Conservation (phyloP, 2,329 filamentous ascomycete species). For the Botrytis galanthina region DNA sequence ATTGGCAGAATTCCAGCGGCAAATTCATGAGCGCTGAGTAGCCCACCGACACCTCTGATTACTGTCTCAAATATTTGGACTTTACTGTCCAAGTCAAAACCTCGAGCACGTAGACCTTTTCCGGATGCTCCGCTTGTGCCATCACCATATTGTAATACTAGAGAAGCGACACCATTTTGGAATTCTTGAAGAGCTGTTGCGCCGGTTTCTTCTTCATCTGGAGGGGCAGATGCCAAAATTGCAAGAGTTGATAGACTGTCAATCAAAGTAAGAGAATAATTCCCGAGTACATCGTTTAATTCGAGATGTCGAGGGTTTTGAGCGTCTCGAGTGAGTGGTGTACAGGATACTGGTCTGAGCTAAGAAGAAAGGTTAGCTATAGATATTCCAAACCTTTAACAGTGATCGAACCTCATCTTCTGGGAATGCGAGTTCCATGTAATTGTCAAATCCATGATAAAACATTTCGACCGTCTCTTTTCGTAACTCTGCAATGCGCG, state of each 20-base stretch:
- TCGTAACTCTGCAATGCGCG: slow-evolving; percentile 54
- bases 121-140: slow-evolving; percentile 67
- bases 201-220: slow-evolving; percentile 51
- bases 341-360: slow-evolving; percentile 82
- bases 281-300: slow-evolving; percentile 92
- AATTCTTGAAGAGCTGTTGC: slow-evolving; percentile 69
- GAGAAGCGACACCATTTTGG: slow-evolving; percentile 70
- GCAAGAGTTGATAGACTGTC: slow-evolving; percentile 93
- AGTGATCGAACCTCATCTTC: slow-evolving; percentile 74
- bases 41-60: slow-evolving; percentile 85
- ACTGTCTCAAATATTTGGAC: slow-evolving; percentile 99
- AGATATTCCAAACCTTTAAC: background rate
- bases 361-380: slow-evolving; percentile 40
- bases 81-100: slow-evolving; percentile 95
- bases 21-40: slow-evolving; percentile 91
- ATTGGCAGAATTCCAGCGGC: slow-evolving; percentile 89
- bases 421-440: slow-evolving; percentile 90
- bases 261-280: slow-evolving; percentile 93
- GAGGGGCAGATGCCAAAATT: slow-evolving; percentile 76
- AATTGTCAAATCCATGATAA: slow-evolving; percentile 95
- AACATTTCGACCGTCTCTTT: slow-evolving; percentile 74
- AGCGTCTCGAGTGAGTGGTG: slow-evolving; percentile 78
- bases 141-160: slow-evolving; percentile 85
- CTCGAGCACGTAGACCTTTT: slow-evolving; percentile 68
- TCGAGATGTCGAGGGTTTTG: slow-evolving; percentile 77